Evolutionary conservation across 352 stramenopile genomes (phyloP), one percentile per base, ranked within the genome.

Genomic region (Salisapilia sapeloensis): DNA sequence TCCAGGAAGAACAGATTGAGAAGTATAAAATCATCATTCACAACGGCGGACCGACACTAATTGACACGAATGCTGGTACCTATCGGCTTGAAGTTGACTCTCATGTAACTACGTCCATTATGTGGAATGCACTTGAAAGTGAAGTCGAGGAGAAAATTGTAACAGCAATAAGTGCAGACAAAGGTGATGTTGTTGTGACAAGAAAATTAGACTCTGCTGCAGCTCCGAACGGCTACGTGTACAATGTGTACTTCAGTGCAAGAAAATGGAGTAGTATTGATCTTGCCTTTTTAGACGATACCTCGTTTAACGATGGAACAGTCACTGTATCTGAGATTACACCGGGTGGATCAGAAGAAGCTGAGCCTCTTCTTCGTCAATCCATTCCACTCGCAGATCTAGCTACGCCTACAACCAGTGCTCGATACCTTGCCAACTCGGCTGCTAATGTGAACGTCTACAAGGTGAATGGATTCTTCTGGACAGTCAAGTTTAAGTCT

Each of bases 401-500:
- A 1, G 36, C 42, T 7, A 44, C 55, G n/a, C 16, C 58, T 0
- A 46, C 39, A 0, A 55, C 39, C 0, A 9, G 45, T 0, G 48
- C 66, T 0, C 35, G 35, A 9, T 87, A 56, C 35, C 15, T 85
- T 3, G 47, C 49, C 0, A 50, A 39, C 9, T 43, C 48, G 4
- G 36, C 52, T 6, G 29, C 47, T 7, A n/a, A n/a, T n/a, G 32
- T 82, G 1, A 54, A 48, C 6, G 53, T 87, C 7, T 87, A 56
- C 44, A 85, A 82, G 44, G 69, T 71, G 2, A 85, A 85, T 18
- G 72, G 72, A 0, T 79, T 85, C 10, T 27, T 79, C 4, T 87
- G 72, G 72, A 81, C 61, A 0, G 60, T 87, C 33, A 79, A 77
- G 32, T 87, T 87, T 24, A 76, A 74, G 24, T 80, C 66, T 1